Base-by-base conservation (phyloP, 192 early-diverging fungal genomes). In the Backusella australiensis region DNA sequence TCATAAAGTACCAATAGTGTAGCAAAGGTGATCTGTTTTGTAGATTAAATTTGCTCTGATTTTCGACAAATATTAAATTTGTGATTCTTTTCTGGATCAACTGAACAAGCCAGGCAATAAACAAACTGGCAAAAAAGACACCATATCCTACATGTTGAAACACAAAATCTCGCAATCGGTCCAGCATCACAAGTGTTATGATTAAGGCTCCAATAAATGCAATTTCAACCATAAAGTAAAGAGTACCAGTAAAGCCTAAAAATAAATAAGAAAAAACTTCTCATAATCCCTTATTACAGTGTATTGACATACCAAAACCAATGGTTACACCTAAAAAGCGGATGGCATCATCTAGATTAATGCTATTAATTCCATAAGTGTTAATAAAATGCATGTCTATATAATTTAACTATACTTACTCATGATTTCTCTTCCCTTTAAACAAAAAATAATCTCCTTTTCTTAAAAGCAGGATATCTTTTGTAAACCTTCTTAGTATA, bases 1-100 rank as follows among this genome's bases (percentile, higher is more conserved):
- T 79, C 73, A 83, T 75, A 71, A 83, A 79, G 11, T 77, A 83
- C 44, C 74, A 75, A 35, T 83, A 83, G 41, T 83, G 82, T 41
- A 80, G 52, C 26, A 83, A 74, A 9, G 74, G 78, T 1, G 78
- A 53, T 29, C 82, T 66, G 41, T 77, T 74, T 34, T 77, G 71
- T 12, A 83, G 34, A 32, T 38, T 71, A 52, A 79, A 79, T 19
- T 56, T 49, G 0, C 66, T 77, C 5, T 42, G 36, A 14, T 53
- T 73, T 49, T 71, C 67, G 1, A 83, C 38, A 72, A 83, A 83
- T 5, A 83, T 53, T 8, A 75, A 26, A 29, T 73, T 65, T n/a
- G 82, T 83, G 17, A 83, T 74, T 17, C 73, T 65, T 71, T 73
- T 77, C 46, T 83, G 82, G 19, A 83, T 74, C 56, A 74, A 7